phyloP scores from a whole-genome alignment of 2,329 filamentous ascomycete genomes.

The Lasiodiplodia gonubiensis region DNA sequence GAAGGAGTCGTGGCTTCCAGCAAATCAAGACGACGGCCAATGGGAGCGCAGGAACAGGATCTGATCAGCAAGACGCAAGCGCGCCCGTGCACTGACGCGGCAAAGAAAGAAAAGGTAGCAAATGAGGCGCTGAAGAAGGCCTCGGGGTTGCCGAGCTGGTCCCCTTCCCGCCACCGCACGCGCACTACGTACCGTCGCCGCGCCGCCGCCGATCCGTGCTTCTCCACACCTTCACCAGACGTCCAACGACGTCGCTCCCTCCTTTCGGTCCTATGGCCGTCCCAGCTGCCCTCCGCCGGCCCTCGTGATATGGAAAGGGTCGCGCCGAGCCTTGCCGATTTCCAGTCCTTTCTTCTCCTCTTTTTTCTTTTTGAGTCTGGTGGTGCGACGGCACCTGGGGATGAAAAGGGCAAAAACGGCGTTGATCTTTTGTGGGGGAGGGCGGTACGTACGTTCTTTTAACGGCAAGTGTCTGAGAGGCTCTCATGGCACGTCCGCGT shows the following conservation, averaged over 20 bases:
- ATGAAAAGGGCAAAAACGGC: not conserved
- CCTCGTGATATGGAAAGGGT: not conserved
- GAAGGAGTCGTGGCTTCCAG: not conserved
- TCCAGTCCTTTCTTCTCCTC: not conserved
- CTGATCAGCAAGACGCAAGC: not conserved
- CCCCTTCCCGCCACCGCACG: conserved; percentile 3
- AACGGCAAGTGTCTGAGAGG: not conserved
- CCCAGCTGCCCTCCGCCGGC: too few relatives aligned
- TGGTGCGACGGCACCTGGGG: conserved; percentile 9
- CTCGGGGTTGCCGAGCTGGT: conserved; percentile 14
- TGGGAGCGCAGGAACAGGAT: not conserved
- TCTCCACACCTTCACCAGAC: conserved; percentile 2
- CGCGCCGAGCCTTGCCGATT: not conserved
- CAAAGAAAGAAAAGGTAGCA: not conserved
- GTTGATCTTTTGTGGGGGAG: conserved; percentile 22
- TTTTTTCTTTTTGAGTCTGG: conserved; percentile 12
- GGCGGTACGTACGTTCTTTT: not conserved
- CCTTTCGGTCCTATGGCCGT: not conserved
- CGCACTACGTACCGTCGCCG: not conserved
- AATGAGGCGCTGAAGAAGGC: not conserved
- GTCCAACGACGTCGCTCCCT: not conserved
- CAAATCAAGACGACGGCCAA: not conserved
- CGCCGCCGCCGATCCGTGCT: not conserved
- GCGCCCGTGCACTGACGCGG: not conserved
- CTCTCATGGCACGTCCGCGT: not conserved